Conservation (phyloP, 2,329 filamentous ascomycete genomes). For the Diaporthe australafricana region DNA sequence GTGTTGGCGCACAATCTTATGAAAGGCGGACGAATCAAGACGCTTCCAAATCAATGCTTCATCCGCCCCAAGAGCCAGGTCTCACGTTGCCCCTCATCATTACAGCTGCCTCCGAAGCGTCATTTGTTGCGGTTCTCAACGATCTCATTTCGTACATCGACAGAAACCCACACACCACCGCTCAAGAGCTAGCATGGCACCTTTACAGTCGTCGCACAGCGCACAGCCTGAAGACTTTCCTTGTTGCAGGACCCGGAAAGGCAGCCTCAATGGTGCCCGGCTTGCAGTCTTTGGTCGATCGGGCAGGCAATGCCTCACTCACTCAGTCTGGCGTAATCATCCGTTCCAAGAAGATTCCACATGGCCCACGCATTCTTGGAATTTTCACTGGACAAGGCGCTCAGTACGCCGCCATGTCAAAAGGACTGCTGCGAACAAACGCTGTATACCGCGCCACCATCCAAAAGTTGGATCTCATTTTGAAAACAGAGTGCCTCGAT, state of each 20-base stretch:
- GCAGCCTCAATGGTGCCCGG: constrained; percentile 41
- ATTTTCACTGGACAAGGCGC: constrained; percentile 60
- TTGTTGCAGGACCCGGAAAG: not conserved
- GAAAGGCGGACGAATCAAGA: not conserved
- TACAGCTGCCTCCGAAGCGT: constrained; percentile 51
- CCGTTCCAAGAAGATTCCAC: constrained; percentile 40
- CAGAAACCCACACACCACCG: constrained; percentile 14
- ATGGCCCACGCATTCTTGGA: constrained; percentile 42
- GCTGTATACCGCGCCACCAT: constrained; percentile 49
- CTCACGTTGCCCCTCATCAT: constrained; percentile 50
- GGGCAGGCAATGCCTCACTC: constrained; percentile 33
- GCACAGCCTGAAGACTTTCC: constrained; percentile 45
- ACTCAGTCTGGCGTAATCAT: not conserved
- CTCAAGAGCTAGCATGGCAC: constrained; percentile 48
- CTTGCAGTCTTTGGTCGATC: constrained; percentile 38
- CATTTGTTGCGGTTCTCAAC: constrained; percentile 44
- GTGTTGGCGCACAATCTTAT: constrained; percentile 35
- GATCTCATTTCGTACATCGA: constrained; percentile 47
- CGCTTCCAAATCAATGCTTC: not conserved
- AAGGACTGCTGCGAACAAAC: constrained; percentile 45
- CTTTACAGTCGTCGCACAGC: constrained; percentile 46
- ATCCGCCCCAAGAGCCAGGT: not conserved
- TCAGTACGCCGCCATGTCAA: constrained; percentile 57
- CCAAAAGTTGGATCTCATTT: constrained; percentile 46
- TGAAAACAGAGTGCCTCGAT: constrained; percentile 41